A percentile compares a stretch with the other conserved stretches of the same genome.
Conservation (phyloP, 305 asterid species). For the Ilex paraguariensis region DNA sequence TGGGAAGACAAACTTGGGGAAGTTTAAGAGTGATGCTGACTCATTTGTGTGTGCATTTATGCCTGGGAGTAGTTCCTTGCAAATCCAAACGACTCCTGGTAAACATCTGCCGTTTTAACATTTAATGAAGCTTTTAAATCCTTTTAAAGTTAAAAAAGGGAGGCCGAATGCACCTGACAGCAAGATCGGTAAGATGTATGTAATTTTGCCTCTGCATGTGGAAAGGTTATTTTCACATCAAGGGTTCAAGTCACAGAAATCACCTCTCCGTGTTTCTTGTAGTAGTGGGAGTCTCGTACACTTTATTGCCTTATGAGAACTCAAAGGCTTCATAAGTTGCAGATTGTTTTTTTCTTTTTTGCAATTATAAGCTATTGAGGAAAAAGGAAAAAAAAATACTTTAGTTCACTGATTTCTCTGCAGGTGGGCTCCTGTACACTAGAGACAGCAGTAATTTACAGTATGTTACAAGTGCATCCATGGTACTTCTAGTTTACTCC, state of each 20-base stretch:
- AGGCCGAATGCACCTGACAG: too few relatives aligned
- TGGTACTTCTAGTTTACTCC: slow-evolving; percentile 53
- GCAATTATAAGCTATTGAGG: not conserved
- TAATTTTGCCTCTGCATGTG: too few relatives aligned
- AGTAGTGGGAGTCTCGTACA: too few relatives aligned
- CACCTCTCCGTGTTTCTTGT: too few relatives aligned
- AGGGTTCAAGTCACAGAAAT: too few relatives aligned
- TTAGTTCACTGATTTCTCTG: not conserved
- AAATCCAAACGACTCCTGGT: slow-evolving; percentile 71
- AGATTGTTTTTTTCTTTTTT: too few relatives aligned
- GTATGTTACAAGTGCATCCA: slow-evolving; percentile 47
- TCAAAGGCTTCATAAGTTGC: too few relatives aligned
- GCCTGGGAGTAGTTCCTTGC: slow-evolving; percentile 61
- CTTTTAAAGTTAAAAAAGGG: too few relatives aligned
- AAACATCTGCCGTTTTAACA: not conserved
- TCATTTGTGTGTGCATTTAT: slow-evolving; percentile 65
- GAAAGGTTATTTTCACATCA: too few relatives aligned
- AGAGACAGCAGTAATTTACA: slow-evolving; percentile 67
- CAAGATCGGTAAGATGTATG: too few relatives aligned
- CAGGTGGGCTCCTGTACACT: slow-evolving; percentile 66
- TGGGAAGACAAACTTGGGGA: slow-evolving; percentile 39
- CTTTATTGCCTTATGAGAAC: too few relatives aligned
- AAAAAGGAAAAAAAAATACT: not conserved
- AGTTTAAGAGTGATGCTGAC: slow-evolving; percentile 51
- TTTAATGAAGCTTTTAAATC: too few relatives aligned